Conservation (phyloP, 768 basidiomycete species). For the Mycena venus region DNA sequence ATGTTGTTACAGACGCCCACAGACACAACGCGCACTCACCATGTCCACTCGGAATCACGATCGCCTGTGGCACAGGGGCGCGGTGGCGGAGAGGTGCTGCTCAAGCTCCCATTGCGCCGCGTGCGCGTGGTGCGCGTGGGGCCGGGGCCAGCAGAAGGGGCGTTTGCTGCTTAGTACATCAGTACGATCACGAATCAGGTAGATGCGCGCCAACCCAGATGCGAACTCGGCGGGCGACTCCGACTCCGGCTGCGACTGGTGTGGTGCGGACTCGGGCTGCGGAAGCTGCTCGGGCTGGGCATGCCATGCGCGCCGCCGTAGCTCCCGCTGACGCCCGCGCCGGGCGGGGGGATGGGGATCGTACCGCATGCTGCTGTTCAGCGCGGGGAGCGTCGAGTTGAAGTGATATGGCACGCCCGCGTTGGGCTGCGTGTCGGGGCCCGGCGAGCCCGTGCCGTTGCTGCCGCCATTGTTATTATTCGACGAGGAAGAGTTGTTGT, state of each 20-base stretch:
- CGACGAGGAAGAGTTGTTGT: no score
- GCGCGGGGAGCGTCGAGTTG: constrained; percentile 64
- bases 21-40: not conserved
- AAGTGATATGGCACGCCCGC: constrained; percentile 53
- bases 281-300: constrained; percentile 43
- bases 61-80: constrained; percentile 70
- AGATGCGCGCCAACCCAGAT: not conserved
- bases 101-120: constrained; percentile 72
- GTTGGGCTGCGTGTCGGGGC: constrained; percentile 33
- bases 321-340: constrained; percentile 23
- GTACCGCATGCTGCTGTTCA: constrained; percentile 66
- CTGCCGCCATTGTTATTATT: constrained; percentile 18
- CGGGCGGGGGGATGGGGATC: not conserved
- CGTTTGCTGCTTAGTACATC: no score
- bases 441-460: not conserved
- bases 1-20: no score
- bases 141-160: not conserved
- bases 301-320: not conserved
- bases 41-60: constrained; percentile 67
- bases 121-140: constrained; percentile 68
- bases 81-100: constrained; percentile 67
- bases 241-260: constrained; percentile 47
- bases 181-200: no score
- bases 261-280: constrained; percentile 46
- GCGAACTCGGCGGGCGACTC: constrained; percentile 33